Evolutionary conservation across 225 moss, liverwort and hornwort genomes (phyloP), one percentile per base, ranked within the genome.

Genomic region (Lunularia cruciata): DNA sequence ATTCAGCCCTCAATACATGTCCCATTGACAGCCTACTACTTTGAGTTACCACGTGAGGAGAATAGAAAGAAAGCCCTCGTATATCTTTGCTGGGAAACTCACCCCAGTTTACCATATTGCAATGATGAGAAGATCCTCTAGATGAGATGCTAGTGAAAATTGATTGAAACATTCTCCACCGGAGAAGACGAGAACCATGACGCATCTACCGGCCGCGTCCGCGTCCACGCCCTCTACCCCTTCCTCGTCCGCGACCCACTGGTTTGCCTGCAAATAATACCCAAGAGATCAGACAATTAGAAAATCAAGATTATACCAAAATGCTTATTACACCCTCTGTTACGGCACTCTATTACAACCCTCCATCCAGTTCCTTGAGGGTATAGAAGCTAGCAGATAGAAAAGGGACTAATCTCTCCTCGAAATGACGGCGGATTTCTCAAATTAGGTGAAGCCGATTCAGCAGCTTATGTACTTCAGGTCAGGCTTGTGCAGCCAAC

Each of bases 191-290:
- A 36, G 19, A 69, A 47, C 40, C 60, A 55, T 5, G 53, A 36
- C 10, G 13, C 57, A 66, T 73, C 78, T 82, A 82, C 51, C 82
- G 78, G 48, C 82, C 82, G 52, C 78, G 82, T 25, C 82, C 82
- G 38, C 75, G 82, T 28, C 82, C 82, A 57, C 78, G 74, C 6
- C 82, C 82, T 72, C 82, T 74, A 26, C 82, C 82, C 57, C 82
- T 56, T 5, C 82, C 82, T 43, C 82, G 65, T 6, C 82, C 82
- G 45, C 82, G 74, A 26, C 82, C 82, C 30, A 78, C 82, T 65
- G 82, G 82, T 72, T 82, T 82, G 12, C 82, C 82, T 82, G 82
- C 65, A 65, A 39, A 36, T 30, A 18, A 11, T 30, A 9, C 20
- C 18, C 40, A 22, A 0, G 35, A 33, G 9, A 3, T 9, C 8